Base-by-base conservation (phyloP, 345 rosid species). In the Eucalyptus cloeziana region DNA sequence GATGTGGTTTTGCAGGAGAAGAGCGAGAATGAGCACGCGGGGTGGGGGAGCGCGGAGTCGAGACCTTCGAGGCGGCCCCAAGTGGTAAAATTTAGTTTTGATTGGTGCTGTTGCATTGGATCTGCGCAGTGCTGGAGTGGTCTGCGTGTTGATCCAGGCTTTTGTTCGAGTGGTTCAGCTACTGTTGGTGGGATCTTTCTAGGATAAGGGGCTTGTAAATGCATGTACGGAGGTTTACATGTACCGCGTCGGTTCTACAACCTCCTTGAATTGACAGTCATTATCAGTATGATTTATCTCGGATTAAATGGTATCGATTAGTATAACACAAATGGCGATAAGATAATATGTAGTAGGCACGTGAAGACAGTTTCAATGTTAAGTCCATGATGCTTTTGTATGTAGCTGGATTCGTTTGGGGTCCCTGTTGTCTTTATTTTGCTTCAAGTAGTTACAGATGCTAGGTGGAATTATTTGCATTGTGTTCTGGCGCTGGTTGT, bases 1-100 rank as follows among this genome's bases (percentile, higher is more conserved):
- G 60, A 85, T 47, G 60, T 87, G 87, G 51, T 89, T 54, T 69
- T 52, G 49, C 76, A 92, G 92, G 91, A 87, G 50, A 85, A 91
- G 90, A 89, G 87, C 54, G 90, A 89, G 89, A 67, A 81, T 8
- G 88, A 80, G 56, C 47, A 21, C 30, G 91, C 91, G 45, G 90
- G 85, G 30, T 90, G 90, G 92, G 90, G 86, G 90, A 54, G 15
- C 27, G 87, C 88, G 51, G 90, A 54, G 64, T 93, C 94, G 24
- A 89, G 92, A 58, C 88, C 91, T 89, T 90, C 94, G 86, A 87
- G 94, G 91, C 90, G 90, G 50, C 88, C 94, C 30, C 92, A 90
- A n/a, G 87, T 86, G 95, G 96, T 94, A 62, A 85, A 27, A 45
- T 71, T 87, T 56, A 58, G 31, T 64, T 17, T 19, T 0, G 87